Evolutionary conservation across 1,284 basidiomycete genomes (phyloP).

Genomic region (Trametes versicolor): DNA sequence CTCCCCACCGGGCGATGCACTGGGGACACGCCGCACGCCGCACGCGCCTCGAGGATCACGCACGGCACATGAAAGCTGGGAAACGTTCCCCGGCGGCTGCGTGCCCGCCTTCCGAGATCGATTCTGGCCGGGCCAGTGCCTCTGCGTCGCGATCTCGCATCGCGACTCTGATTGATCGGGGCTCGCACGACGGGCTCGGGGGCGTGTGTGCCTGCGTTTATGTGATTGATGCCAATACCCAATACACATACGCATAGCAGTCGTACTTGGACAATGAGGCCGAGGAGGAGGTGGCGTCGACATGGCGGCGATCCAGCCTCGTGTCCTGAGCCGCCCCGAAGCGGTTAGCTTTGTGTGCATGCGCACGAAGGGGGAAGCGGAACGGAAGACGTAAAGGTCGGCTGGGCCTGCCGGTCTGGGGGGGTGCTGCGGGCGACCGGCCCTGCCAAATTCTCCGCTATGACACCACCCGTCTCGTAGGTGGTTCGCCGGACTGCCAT

Average conservation of each 20-base stretch:
- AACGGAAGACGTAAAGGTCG: slow-evolving; percentile 10
- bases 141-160: slow-evolving; percentile 9
- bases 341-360: slow-evolving; percentile 5
- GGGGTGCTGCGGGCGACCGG: slow-evolving; percentile 9
- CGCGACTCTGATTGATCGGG: slow-evolving; percentile 8
- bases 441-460: slow-evolving; percentile 8
- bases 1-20: background rate
- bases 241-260: background rate
- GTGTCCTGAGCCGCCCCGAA: slow-evolving; percentile 11
- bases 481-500: slow-evolving; percentile 8
- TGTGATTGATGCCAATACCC: background rate
- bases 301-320: slow-evolving; percentile 10
- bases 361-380: too few relatives aligned
- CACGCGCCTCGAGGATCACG: slow-evolving; percentile 15
- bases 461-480: slow-evolving; percentile 1
- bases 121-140: background rate
- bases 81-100: slow-evolving; percentile 1
- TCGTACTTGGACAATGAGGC: background rate
- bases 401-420: background rate
- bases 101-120: slow-evolving; percentile 4
- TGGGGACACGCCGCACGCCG: background rate
- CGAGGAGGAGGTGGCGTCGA: too few relatives aligned
- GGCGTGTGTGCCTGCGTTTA: background rate
- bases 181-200: background rate
- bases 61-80: background rate